These are phyloP conservation scores for Scheffersomyces insectosa DNA, from an alignment of 1,139 yeast genomes.

Conservation along the genomic window DNA sequence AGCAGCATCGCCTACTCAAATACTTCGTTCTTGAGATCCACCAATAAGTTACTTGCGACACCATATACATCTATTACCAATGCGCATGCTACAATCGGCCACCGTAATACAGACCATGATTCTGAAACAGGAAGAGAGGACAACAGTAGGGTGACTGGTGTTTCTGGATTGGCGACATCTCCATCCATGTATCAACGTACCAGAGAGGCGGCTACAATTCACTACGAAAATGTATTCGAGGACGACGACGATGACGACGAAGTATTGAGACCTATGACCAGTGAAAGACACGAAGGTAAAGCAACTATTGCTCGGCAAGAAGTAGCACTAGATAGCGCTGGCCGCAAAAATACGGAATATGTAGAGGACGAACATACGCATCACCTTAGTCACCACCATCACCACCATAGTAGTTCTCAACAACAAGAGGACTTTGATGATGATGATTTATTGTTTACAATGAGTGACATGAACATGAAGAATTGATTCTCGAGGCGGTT, in stretches of 20 bases:
- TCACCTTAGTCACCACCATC: constrained; percentile 2
- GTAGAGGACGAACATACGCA: constrained; percentile 11
- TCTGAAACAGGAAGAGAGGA: constrained; percentile 1
- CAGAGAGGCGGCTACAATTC: constrained; percentile 25
- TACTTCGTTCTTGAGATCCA: constrained; percentile 18
- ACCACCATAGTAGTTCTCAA: neutral
- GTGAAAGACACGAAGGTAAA: neutral
- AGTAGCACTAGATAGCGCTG: neutral
- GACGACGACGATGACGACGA: constrained; percentile 49
- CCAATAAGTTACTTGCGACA: constrained; percentile 18
- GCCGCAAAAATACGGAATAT: neutral
- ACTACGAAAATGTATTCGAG: constrained; percentile 53
- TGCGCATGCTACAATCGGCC: constrained; percentile 20
- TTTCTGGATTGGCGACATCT: constrained; percentile 38
- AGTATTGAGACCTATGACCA: neutral
- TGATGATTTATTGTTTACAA: constrained; percentile 80
- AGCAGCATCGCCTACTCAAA: constrained; percentile 10
- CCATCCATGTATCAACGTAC: constrained; percentile 32
- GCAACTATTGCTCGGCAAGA: neutral
- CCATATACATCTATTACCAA: constrained; percentile 24
- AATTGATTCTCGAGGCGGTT: constrained; percentile 6
- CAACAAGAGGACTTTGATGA: constrained; percentile 55
- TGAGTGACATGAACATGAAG: constrained; percentile 80
- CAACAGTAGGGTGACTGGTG: constrained; percentile 7
- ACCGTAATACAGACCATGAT: neutral